Percentiles rank a stretch among this genome's conserved stretches.
phyloP scores from a whole-genome alignment of 1,139 yeast genomes.

The Saccharomyces hybrid region DNA sequence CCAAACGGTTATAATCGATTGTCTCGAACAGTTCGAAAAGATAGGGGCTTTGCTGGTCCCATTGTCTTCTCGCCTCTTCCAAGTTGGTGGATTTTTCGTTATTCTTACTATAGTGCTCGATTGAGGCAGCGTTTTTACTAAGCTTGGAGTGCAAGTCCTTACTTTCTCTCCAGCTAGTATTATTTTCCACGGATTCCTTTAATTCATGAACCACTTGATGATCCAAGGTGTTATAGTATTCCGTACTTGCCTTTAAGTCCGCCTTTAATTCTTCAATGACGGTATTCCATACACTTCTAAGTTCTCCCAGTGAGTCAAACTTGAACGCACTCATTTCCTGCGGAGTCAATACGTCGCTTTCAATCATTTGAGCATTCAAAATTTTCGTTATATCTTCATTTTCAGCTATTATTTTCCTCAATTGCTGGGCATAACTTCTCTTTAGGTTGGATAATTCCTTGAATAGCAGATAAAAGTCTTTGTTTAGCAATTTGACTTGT shows the following conservation, averaged over 20 bases:
- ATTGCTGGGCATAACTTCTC: conserved; percentile 43
- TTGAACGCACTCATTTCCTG: conserved; percentile 33
- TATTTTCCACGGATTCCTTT: conserved; percentile 43
- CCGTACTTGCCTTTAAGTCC: conserved; percentile 47
- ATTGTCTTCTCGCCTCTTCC: conserved; percentile 31
- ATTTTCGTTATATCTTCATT: conserved; percentile 37
- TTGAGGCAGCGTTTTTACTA: conserved; percentile 15
- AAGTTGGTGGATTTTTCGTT: conserved; percentile 12
- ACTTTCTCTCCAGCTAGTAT: conserved; percentile 42
- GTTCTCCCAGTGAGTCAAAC: conserved; percentile 46
- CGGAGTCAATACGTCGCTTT: conserved; percentile 25
- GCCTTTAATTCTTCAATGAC: conserved; percentile 44
- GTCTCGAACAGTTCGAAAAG: conserved; percentile 70
- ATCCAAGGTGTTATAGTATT: conserved; percentile 45
- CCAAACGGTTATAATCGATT: conserved; percentile 62
- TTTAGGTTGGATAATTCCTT: conserved; percentile 44
- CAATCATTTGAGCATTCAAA: conserved; percentile 26
- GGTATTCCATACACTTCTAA: conserved; percentile 51
- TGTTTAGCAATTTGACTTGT: conserved; percentile 40
- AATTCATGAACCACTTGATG: conserved; percentile 51
- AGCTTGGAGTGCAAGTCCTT: conserved; percentile 35
- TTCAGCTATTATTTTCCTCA: conserved; percentile 40
- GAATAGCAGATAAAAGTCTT: conserved; percentile 48
- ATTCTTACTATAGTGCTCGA: conserved; percentile 8
- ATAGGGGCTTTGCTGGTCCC: conserved; percentile 76